Conservation (phyloP, 2,329 filamentous ascomycete genomes). For the Byssoonygena ceratinophila region DNA sequence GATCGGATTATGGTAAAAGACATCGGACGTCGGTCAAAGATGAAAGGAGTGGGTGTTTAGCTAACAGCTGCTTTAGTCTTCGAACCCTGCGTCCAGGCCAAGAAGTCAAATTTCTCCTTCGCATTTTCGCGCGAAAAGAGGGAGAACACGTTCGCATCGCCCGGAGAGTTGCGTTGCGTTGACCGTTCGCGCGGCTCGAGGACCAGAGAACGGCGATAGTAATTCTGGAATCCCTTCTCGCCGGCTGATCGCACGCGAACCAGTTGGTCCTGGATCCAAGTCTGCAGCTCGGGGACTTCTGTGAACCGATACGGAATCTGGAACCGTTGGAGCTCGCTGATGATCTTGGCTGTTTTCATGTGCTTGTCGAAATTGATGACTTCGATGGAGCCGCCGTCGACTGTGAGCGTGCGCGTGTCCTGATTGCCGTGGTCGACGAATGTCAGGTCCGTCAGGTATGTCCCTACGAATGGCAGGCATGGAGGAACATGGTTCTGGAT, state of each 20-base stretch:
- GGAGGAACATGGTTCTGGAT: conserved; percentile 80
- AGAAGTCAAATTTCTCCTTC: conserved; percentile 45
- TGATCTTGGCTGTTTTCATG: conserved; percentile 85
- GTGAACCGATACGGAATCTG: conserved; percentile 82
- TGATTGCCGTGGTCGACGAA: conserved; percentile 94
- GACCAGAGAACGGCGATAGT: conserved; percentile 73
- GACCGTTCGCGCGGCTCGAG: conserved; percentile 55
- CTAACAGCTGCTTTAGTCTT: conserved; percentile 33
- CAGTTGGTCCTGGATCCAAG: conserved; percentile 81
- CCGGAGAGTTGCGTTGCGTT: conserved; percentile 18
- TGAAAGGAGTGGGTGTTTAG: conserved; percentile 16
- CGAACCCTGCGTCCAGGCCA: conserved; percentile 41
- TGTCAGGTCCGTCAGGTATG: conserved; percentile 90
- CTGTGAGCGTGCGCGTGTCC: conserved; percentile 64
- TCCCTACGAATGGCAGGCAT: conserved; percentile 89
- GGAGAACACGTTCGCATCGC: conserved; percentile 19
- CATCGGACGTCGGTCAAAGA: conserved; percentile 17
- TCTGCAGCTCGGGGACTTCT: conserved; percentile 77
- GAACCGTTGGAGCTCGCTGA: conserved; percentile 89
- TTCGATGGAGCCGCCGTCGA: conserved; percentile 52
- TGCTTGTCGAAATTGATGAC: conserved; percentile 99
- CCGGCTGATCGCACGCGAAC: conserved; percentile 57
- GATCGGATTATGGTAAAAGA: no score
- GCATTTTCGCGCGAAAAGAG: conserved; percentile 29
- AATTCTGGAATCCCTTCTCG: conserved; percentile 52